These are phyloP conservation scores for Barnettozyma siamensis DNA, from an alignment of 805 yeast species.

Conservation along the genomic window DNA sequence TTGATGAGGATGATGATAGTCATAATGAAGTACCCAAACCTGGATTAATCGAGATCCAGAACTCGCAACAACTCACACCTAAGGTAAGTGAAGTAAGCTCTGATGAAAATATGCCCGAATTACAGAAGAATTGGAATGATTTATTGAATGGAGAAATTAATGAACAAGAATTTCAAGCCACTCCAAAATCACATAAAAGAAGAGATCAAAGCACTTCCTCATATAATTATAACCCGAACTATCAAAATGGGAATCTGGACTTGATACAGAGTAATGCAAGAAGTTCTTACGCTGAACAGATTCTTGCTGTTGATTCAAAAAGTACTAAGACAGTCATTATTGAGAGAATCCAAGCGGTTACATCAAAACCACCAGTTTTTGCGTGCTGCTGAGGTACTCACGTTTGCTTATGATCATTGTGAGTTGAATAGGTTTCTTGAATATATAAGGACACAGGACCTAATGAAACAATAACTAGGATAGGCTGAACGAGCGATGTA, in stretches of 20 bases:
- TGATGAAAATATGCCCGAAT: constrained; percentile 7
- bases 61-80: background rate
- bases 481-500: too few relatives aligned
- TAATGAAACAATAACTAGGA: too few relatives aligned
- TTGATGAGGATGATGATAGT: constrained; percentile 1
- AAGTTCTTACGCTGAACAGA: constrained; percentile 12
- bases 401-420: too few relatives aligned
- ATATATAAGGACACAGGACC: too few relatives aligned
- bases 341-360: constrained; percentile 52
- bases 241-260: too few relatives aligned
- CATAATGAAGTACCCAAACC: too few relatives aligned
- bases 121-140: constrained; percentile 28
- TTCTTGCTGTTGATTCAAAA: constrained; percentile 10
- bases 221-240: too few relatives aligned
- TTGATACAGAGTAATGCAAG: background rate
- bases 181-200: background rate
- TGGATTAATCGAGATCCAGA: too few relatives aligned
- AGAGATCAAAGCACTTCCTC: too few relatives aligned
- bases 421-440: too few relatives aligned
- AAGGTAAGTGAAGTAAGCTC: too few relatives aligned
- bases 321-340: constrained; percentile 43
- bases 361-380: constrained; percentile 54
- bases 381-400: constrained; percentile 65
- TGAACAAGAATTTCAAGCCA: constrained; percentile 19
- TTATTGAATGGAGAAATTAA: constrained; percentile 27